Evolutionary conservation across 1,284 basidiomycete genomes (phyloP), one percentile per base, ranked within the genome.

Genomic region (Stygiomarasmius scandens): DNA sequence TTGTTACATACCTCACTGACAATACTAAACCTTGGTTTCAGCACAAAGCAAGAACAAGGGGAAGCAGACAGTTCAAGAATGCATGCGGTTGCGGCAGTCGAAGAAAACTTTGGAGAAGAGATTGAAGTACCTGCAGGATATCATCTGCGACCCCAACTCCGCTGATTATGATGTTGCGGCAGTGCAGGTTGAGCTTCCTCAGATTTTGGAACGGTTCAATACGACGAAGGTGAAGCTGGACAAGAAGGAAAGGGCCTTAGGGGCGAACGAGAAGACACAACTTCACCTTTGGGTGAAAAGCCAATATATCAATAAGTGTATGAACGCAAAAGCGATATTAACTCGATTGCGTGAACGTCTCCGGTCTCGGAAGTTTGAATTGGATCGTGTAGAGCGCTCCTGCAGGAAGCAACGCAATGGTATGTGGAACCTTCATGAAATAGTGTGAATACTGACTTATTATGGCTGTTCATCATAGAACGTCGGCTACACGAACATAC

Each of bases 281-380:
- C 29, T 52, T 6, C 24, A 24, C 3, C 2, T 41, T 6, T 23
- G 55, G 1, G 19, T 51, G 12, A 27, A 46, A 1, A 59, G 49
- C 25, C 23, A 11, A 2, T 59, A 29, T 41, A 36, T 55, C 1
- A 49, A 2, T 2, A 10, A 16, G 4, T 43, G 49, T 1, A 56
- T 59, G 54, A 59, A 59, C 32, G 54, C 58, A 0, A n/a, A 5
- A 1, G 58, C 58, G 5, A 14, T 59, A 5, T 55, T 55, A 36
- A 52, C 41, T 1, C 27, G 49, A 10, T 14, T 59, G 11, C 23
- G 47, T 3, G 16, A 52, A n/a, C 27, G 22, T 4, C 41, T 59
- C 2, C 29, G 44, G 1, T 14, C 49, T 1, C 36, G 58, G 2
- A 59, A 59, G 34, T 59, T 59, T 52, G 54, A 59, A 14, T 10